A percentile compares a stretch with the other conserved stretches of the same genome.
Evolutionary conservation across 2,329 filamentous ascomycete species (phyloP).

Genomic region (Nemania sp.): DNA sequence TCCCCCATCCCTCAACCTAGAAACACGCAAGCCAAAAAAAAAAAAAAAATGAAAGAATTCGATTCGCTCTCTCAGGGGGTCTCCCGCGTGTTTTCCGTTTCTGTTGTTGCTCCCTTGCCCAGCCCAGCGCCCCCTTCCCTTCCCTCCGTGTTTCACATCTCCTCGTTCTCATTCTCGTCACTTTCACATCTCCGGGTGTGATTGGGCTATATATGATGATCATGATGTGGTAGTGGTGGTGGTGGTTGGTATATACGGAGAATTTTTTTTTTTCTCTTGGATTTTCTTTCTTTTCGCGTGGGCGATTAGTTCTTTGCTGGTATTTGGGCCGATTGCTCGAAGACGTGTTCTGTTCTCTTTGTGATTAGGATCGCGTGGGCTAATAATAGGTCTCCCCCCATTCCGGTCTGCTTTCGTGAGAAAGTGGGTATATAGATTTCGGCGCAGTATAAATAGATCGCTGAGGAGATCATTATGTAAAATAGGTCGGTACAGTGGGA

Average conservation of each 20-base stretch:
- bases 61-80: conserved; percentile 34
- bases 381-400: conserved; percentile 25
- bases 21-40: conserved; percentile 8
- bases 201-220: not conserved
- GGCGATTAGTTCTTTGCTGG: conserved; percentile 40
- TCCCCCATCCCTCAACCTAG: not conserved
- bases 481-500: not conserved
- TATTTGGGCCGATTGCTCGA: conserved; percentile 40
- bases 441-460: conserved; percentile 14
- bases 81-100: conserved; percentile 1
- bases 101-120: conserved; percentile 2
- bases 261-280: conserved; percentile 20
- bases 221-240: not conserved
- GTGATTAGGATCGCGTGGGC: conserved; percentile 38
- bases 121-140: too few relatives aligned
- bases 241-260: conserved; percentile 18
- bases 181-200: too few relatives aligned
- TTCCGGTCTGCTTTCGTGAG: conserved; percentile 40
- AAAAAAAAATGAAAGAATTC: conserved; percentile 21
- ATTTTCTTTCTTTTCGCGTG: conserved; percentile 28
- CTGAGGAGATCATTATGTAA: conserved; percentile 22
- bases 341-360: conserved; percentile 23
- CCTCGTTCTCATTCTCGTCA: conserved; percentile 11
- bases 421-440: conserved; percentile 28
- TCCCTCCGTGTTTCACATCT: conserved; percentile 13